Evolutionary conservation across 2,329 filamentous ascomycete genomes (phyloP), one percentile per base, ranked within the genome.

Genomic region (Fusarium sp.): DNA sequence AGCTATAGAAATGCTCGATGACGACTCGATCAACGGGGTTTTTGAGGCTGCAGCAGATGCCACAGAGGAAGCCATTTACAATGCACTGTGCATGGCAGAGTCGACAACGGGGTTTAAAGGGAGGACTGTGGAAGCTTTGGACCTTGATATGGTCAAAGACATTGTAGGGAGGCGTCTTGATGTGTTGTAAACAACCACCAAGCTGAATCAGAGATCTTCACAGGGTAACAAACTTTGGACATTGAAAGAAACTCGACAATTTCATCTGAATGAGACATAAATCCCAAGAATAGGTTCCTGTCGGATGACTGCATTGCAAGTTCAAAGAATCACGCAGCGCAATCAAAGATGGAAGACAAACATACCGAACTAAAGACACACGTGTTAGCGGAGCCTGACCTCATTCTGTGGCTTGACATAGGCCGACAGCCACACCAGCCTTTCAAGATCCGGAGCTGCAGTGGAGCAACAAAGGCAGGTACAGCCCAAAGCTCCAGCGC

Each of bases 11-110:
- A 78, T 76, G 50, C 80, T 91, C 4, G 87, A 91, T 72, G 90
- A 92, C 72, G 83, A 86, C 59, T 89, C 87, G 1, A 91, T 93
- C 69, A 90, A 91, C 74, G 86, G 87, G 1, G 80, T 92, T 68
- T 91, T 93, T 71, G 87, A 91, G 78, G 91, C 90, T 1, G 87
- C 86, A 4, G 88, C 89, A 0, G 91, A 93, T 76, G 88, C 88
- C 0, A 90, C 89, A 0, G 91, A 93, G 78, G 91, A 93, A 81
- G 87, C 90, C 0, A 92, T 93, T 66, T 88, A 91, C 71, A 93
- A 93, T 78, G 88, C 88, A 0, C 81, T 93, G 13, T 91, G 86
- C 66, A 91, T 88, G 83, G 89, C 90, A 0, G 86, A 90, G 74
- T 89, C 87, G 0, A 89, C 90, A 83, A 86, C 84, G 1, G 90